Percentiles rank a stretch among this genome's conserved stretches.
Conservation (phyloP, 495 filamentous ascomycete species). For the Aspergillus incahuasiensis region DNA sequence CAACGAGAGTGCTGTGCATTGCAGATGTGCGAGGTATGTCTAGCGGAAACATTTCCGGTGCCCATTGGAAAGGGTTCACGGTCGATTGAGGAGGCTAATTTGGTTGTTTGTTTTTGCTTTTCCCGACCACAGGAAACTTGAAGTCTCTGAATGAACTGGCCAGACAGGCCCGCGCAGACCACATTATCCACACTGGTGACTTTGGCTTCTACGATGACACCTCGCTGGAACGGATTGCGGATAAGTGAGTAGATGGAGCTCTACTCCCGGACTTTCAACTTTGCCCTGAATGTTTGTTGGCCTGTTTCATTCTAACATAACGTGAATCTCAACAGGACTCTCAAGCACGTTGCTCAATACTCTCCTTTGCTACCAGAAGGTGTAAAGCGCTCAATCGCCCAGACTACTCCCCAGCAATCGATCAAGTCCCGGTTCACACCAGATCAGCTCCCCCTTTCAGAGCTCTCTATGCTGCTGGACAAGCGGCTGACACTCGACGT, state of each 20-base stretch:
- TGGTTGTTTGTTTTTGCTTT: constrained; percentile 13
- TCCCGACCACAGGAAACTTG: constrained; percentile 68
- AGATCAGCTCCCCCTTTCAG: constrained; percentile 85
- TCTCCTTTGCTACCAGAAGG: constrained; percentile 86
- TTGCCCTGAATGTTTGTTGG: background rate
- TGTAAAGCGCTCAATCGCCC: constrained; percentile 80
- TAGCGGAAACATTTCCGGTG: background rate
- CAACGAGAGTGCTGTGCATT: constrained; percentile 85
- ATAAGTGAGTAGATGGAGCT: constrained; percentile 65
- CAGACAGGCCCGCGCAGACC: constrained; percentile 84
- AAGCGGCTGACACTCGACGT: constrained; percentile 86
- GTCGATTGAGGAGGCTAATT: constrained; percentile 11
- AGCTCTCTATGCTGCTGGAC: constrained; percentile 86
- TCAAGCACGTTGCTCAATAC: constrained; percentile 98
- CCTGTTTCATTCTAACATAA: constrained; percentile 12
- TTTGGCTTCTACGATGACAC: constrained; percentile 99
- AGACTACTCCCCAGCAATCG: constrained; percentile 52
- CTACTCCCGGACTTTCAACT: background rate
- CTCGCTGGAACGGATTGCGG: constrained; percentile 94
- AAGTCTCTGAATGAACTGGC: constrained; percentile 95
- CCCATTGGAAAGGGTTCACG: background rate
- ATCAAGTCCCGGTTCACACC: constrained; percentile 80
- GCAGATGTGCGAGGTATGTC: constrained; percentile 91
- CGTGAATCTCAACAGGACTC: constrained; percentile 56
- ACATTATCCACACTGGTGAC: constrained; percentile 97